phyloP scores from a whole-genome alignment of 164 flowering plant genomes.

The Cinnamomum micranthum region DNA sequence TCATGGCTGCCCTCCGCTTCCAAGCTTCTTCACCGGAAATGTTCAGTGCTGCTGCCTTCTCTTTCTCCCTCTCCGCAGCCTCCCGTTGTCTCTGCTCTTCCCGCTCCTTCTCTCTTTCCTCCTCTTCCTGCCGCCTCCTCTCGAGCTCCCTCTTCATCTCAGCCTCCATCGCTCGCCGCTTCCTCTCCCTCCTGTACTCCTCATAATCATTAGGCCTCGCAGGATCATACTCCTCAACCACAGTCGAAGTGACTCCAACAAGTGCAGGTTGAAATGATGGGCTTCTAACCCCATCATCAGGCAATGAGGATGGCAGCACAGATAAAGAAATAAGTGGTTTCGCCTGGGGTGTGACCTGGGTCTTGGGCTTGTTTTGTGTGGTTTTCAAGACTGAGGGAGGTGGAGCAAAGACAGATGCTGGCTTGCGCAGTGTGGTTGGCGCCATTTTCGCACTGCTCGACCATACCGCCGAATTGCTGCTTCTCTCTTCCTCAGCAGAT shows the following conservation, averaged over 20 bases:
- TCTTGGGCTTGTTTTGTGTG: slow-evolving; percentile 28
- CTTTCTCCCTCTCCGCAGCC: slow-evolving; percentile 33
- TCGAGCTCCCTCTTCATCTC: slow-evolving; percentile 62
- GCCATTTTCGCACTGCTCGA: slow-evolving; percentile 87
- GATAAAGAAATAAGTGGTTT: slow-evolving; percentile 14
- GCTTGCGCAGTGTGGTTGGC: slow-evolving; percentile 85
- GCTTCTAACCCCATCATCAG: slow-evolving; percentile 17
- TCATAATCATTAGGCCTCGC: slow-evolving; percentile 92
- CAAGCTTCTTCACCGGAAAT: slow-evolving; percentile 98
- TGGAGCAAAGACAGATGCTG: slow-evolving; percentile 49
- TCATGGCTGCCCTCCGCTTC: slow-evolving; percentile 86
- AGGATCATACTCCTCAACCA: slow-evolving; percentile 93
- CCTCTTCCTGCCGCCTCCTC: slow-evolving; percentile 49
- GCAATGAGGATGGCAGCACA: background rate
- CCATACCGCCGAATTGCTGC: slow-evolving; percentile 54
- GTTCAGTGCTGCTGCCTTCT: slow-evolving; percentile 35
- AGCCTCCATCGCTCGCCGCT: slow-evolving; percentile 45
- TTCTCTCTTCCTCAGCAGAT: slow-evolving; percentile 50
- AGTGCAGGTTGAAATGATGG: slow-evolving; percentile 46
- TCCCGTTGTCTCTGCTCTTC: slow-evolving; percentile 42
- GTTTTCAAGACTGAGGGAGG: slow-evolving; percentile 53
- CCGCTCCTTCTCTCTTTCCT: slow-evolving; percentile 57
- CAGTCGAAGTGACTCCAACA: slow-evolving; percentile 70
- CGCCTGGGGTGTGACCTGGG: slow-evolving; percentile 15
- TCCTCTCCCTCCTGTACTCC: slow-evolving; percentile 77